These are phyloP conservation scores for Friedmanniomyces endolithicus DNA, from an alignment of 495 filamentous ascomycete genomes.

Conservation along the genomic window DNA sequence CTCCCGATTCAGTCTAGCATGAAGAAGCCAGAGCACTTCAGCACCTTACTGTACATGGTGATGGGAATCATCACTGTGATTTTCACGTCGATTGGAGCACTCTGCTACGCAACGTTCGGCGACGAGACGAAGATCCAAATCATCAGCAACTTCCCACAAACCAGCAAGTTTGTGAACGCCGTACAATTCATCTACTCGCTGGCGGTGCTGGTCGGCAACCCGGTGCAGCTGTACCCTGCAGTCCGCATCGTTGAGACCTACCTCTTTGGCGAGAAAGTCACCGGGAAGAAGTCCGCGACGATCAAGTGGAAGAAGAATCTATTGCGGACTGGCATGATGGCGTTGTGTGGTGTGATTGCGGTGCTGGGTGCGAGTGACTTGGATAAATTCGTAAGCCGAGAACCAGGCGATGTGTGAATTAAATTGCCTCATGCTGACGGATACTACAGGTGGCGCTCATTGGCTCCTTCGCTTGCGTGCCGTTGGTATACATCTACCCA, in stretches of 20 bases:
- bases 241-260: slow-evolving; percentile 46
- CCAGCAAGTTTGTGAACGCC: slow-evolving; percentile 48
- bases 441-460: slow-evolving; percentile 38
- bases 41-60: slow-evolving; percentile 43
- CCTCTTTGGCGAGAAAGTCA: slow-evolving; percentile 38
- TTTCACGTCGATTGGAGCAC: slow-evolving; percentile 49
- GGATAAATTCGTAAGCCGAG: slow-evolving; percentile 42
- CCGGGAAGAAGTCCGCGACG: slow-evolving; percentile 40
- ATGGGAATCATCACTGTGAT: slow-evolving; percentile 52
- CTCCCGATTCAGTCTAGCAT: slow-evolving; percentile 54
- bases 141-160: slow-evolving; percentile 53
- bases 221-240: slow-evolving; percentile 54
- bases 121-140: slow-evolving; percentile 45
- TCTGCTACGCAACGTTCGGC: slow-evolving; percentile 56
- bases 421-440: too few relatives aligned
- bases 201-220: slow-evolving; percentile 48
- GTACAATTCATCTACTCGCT: slow-evolving; percentile 56
- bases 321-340: slow-evolving; percentile 39
- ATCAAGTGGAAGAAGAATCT: slow-evolving; percentile 59
- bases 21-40: slow-evolving; percentile 47
- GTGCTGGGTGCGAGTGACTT: slow-evolving; percentile 45
- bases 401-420: too few relatives aligned
- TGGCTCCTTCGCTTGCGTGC: slow-evolving; percentile 47
- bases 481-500: slow-evolving; percentile 37
- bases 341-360: slow-evolving; percentile 40